phyloP scores from a whole-genome alignment of 805 yeast species.

The Cyberlindnera bimundalis region DNA sequence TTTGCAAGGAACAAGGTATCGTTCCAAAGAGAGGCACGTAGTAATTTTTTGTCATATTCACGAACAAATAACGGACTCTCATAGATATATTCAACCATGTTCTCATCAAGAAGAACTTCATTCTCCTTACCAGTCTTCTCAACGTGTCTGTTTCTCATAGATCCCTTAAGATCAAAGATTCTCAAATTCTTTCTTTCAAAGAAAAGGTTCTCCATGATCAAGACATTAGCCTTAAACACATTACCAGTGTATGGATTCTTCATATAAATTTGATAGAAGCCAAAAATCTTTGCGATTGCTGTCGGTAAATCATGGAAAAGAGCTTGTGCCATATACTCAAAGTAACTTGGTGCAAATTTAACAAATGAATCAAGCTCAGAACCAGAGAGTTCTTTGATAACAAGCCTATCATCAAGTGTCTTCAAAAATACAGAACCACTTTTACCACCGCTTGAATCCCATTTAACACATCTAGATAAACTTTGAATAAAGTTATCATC shows the following conservation, averaged over 20 bases:
- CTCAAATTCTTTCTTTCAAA: slow-evolving; percentile 77
- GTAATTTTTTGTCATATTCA: slow-evolving; percentile 81
- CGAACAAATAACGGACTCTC: slow-evolving; percentile 93
- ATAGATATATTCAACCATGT: slow-evolving; percentile 96
- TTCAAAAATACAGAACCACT: slow-evolving; percentile 93
- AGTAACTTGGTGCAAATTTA: slow-evolving; percentile 93
- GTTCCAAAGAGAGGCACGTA: slow-evolving; percentile 89
- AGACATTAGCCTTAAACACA: slow-evolving; percentile 79
- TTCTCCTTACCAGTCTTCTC: slow-evolving; percentile 94
- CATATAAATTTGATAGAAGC: slow-evolving; percentile 91
- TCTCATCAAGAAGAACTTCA: slow-evolving; percentile 92
- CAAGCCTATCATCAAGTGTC: slow-evolving; percentile 85
- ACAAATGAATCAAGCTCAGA: slow-evolving; percentile 91
- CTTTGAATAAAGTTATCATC: slow-evolving; percentile 79
- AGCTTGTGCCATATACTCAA: slow-evolving; percentile 93
- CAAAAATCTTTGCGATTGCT: slow-evolving; percentile 90
- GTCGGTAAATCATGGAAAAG: slow-evolving; percentile 93
- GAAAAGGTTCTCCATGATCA: slow-evolving; percentile 94
- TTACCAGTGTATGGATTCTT: slow-evolving; percentile 74
- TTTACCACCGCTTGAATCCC: slow-evolving; percentile 97
- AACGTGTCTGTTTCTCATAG: slow-evolving; percentile 96
- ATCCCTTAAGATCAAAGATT: slow-evolving; percentile 94
- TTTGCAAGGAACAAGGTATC: slow-evolving; percentile 92
- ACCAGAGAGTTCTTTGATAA: slow-evolving; percentile 84
- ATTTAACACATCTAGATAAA: slow-evolving; percentile 85